Evolutionary conservation across 768 basidiomycete species (phyloP), one percentile per base, ranked within the genome.

Genomic region (Zangia roseola): DNA sequence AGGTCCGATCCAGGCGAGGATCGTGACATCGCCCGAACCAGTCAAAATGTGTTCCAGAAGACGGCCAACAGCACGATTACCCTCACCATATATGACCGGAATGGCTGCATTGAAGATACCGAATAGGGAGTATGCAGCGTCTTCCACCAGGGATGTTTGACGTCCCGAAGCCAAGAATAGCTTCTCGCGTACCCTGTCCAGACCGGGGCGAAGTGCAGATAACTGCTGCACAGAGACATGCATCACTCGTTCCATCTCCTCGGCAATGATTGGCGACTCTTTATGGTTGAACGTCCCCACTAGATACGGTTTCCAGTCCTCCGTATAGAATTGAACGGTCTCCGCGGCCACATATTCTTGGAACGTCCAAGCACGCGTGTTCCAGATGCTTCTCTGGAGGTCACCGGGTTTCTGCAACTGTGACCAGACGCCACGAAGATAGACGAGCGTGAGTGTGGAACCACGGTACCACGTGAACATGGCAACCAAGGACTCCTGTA

Each of bases 271-370:
- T 16, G 47, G 37, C 3, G 50, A 57, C 1, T 53, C 21, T 10
- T 55, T 55, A 36, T 55, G 47, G 24, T 56, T 55, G 31, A 7
- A 25, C 20, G 37, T 14, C 1, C 6, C 6, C 25, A 56, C 12
- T 8, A 41, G 47, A 26, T 56, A 56, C 0, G 54, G 30, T 14
- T 51, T 55, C 57, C 57, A 59, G 10, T 31, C 30, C 5, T 31
- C 30, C 10, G 30, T 31, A 31, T 50, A 54, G 16, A 54, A 50
- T 5, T 7, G 44, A 17, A 54, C 33, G 16, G 24, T 41, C 4
- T 25, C 43, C 14, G 53, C 30, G 2, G 50, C 53, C 6, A 43
- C 10, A 14, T 31, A 31, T 31, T 31, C 30, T 31, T 31, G 30
- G 30, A 31, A 31, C 14, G 30, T 31, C 30, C 30, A 31, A 31